A percentile compares a stretch with the other conserved stretches of the same genome.
These are phyloP conservation scores for Pezicula carpinea DNA, from an alignment of 2,329 filamentous ascomycete species.

Conservation along the genomic window DNA sequence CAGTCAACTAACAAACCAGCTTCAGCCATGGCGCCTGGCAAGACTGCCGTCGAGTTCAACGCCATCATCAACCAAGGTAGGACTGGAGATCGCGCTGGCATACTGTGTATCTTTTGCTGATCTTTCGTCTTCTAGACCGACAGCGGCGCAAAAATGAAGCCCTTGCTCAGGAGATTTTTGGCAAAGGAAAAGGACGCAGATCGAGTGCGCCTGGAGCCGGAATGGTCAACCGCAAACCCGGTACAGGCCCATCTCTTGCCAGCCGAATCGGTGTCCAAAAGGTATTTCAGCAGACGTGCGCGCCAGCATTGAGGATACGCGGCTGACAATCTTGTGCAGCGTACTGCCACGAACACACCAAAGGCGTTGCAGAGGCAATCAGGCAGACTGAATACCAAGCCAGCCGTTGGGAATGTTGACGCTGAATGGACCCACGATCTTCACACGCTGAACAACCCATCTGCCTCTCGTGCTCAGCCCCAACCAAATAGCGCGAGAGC, in stretches of 20 bases:
- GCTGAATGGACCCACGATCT: conserved; percentile 70
- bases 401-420: conserved; percentile 52
- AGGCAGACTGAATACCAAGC: conserved; percentile 9
- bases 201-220: conserved; percentile 48
- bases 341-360: conserved; percentile 5
- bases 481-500: conserved; percentile 26
- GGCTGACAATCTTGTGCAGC: conserved; percentile 1
- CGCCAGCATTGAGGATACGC: background rate
- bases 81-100: background rate
- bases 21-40: conserved; percentile 25
- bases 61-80: conserved; percentile 28
- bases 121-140: conserved; percentile 33
- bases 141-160: conserved; percentile 67
- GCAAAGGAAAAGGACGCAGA: conserved; percentile 51
- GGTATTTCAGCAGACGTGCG: conserved; percentile 35
- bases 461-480: conserved; percentile 34
- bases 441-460: conserved; percentile 43
- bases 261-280: conserved; percentile 72
- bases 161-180: conserved; percentile 70
- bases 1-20: conserved; percentile 10
- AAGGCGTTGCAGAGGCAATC: no score
- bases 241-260: conserved; percentile 54
- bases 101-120: conserved; percentile 9
- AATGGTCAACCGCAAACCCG: conserved; percentile 38
- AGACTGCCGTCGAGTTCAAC: conserved; percentile 26